Evolutionary conservation across 176 grass and related monocot genomes (phyloP), one percentile per base, ranked within the genome.

Genomic region (Pontederia paniculata): DNA sequence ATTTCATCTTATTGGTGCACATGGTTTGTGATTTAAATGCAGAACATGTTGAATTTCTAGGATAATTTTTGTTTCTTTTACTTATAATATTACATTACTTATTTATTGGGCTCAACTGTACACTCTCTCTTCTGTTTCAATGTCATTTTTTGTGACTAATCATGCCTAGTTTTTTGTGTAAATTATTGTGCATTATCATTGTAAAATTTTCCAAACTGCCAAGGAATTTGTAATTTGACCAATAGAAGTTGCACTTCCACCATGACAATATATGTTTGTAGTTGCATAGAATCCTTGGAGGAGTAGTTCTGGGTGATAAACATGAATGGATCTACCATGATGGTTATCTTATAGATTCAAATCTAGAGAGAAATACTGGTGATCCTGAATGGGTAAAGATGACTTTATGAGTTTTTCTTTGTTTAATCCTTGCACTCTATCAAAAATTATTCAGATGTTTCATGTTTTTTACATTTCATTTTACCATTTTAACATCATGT

Each of bases 201-300:
- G 28, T 37, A 6, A 37, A 37, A 37, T 5, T 37, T 37, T 37
- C 28, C 28, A 37, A 6, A 5, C 28, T 6, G 1, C 28, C 8
- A 10, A 25, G 11, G 14, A 37, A 37, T 5, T 2, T 37, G 28
- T 37, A 37, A 31, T 53, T 19, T 54, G n/a, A 9, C 9, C 28
- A 59, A 37, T 59, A 3, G 12, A 23, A 59, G 21, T 42, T 59
- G 28, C 56, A 42, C 42, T 59, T 59, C 42, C 10, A 42, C n/a
- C 41, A 42, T 9, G n/a, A 42, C 23, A 9, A 45, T 21, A 45
- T 58, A 17, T 62, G 59, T 57, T 45, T 9, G 37, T 11, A 67
- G 23, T 78, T 22, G 69, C 48, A 18, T 70, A 97, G 91, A 57
- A 73, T 86, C 58, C 83, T 97, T 54, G 91, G 91, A 66, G 74